These are phyloP conservation scores for Suhomyces atakaporum DNA, from an alignment of 1,139 yeast genomes.

Conservation along the genomic window DNA sequence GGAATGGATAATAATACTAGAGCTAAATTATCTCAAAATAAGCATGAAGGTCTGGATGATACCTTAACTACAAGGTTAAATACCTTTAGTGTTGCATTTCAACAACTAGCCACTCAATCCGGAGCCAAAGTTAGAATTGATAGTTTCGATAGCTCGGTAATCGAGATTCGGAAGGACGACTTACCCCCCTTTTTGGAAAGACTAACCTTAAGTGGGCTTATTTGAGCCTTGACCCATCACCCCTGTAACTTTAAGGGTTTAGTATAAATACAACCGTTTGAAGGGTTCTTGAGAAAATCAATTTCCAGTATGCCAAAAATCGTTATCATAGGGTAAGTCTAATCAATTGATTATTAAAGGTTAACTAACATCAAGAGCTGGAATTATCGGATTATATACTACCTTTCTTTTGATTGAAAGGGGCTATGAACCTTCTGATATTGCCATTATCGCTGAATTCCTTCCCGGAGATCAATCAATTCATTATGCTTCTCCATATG, in stretches of 20 bases:
- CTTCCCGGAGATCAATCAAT: slow-evolving; percentile 27
- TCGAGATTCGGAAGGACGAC: slow-evolving; percentile 87
- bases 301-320: slow-evolving; percentile 3
- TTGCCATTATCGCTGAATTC: slow-evolving; percentile 22
- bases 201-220: slow-evolving; percentile 50
- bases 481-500: slow-evolving; percentile 27
- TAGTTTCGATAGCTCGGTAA: slow-evolving; percentile 91
- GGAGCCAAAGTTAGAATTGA: slow-evolving; percentile 91
- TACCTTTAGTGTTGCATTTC: slow-evolving; percentile 88
- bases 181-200: slow-evolving; percentile 84
- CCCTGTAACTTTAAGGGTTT: background rate
- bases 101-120: slow-evolving; percentile 75
- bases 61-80: slow-evolving; percentile 53
- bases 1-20: slow-evolving; percentile 51
- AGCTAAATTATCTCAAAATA: slow-evolving; percentile 37
- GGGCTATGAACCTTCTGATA: slow-evolving; percentile 16
- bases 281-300: background rate
- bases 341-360: too few species aligned
- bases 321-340: slow-evolving; percentile 9
- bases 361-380: slow-evolving; percentile 17
- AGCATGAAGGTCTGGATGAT: slow-evolving; percentile 29
- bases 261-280: background rate
- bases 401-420: slow-evolving; percentile 22
- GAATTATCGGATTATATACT: slow-evolving; percentile 30
- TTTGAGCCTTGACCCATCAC: slow-evolving; percentile 17